Conservation (phyloP, 441 rosid species). For the Populus trichocarpa region DNA sequence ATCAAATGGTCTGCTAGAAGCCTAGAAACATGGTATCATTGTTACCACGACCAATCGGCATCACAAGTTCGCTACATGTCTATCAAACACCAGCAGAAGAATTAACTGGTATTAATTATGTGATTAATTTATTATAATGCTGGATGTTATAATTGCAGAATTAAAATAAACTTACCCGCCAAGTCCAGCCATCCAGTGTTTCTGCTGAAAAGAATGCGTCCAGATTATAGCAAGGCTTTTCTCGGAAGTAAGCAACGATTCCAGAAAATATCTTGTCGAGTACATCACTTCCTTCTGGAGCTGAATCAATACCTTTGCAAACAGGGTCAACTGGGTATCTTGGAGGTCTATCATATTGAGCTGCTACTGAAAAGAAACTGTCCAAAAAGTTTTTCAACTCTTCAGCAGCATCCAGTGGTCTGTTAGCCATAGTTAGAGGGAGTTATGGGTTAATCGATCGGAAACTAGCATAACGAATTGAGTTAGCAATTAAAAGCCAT, state of each 20-base stretch:
- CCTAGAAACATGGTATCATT: constrained; percentile 21
- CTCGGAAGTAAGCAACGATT: constrained; percentile 6
- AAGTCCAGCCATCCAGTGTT: constrained; percentile 23
- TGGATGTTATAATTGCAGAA: neutral
- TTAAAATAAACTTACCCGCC: constrained; percentile 19
- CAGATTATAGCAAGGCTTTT: constrained; percentile 11
- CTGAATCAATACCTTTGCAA: constrained; percentile 20
- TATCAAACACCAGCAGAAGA: neutral
- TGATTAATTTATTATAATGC: neutral
- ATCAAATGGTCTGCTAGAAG: constrained; percentile 7
- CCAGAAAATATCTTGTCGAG: constrained; percentile 24
- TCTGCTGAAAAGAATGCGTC: constrained; percentile 2
- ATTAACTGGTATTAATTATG: neutral
- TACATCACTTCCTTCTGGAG: constrained; percentile 4
- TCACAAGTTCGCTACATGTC: constrained; percentile 30
- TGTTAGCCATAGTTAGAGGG: neutral
- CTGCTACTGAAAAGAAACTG: neutral
- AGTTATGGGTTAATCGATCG: neutral
- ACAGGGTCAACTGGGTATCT: constrained; percentile 9
- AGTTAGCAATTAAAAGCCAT: neutral
- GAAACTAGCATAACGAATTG: neutral
- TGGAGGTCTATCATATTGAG: constrained; percentile 33
- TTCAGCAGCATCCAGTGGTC: constrained; percentile 7
- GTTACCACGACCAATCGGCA: constrained; percentile 17
- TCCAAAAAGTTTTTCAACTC: constrained; percentile 16